Evolutionary conservation across 2,329 filamentous ascomycete genomes (phyloP), one percentile per base, ranked within the genome.

Genomic region (Penicillium sp.): DNA sequence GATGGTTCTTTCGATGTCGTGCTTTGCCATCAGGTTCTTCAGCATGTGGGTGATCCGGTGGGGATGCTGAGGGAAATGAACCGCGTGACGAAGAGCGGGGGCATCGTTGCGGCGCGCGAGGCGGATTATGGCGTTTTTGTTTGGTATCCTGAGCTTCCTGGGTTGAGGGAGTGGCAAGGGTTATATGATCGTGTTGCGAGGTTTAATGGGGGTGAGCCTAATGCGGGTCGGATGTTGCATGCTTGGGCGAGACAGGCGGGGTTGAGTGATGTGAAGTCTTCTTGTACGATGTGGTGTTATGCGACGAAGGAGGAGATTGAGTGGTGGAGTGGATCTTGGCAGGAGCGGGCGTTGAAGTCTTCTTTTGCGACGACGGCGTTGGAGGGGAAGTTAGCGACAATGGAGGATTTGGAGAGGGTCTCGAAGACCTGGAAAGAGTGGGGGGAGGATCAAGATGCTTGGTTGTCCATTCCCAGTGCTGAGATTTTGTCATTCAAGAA

Each of bases 1-100:
- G 79, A 85, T 51, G 73, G 71, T 24, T 66, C 73, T 2, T 87
- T 87, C 57, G 85, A 87, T 60, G 67, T 87, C n/a, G 83, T 86
- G 6, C 80, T 82, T 61, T 79, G 77, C 21, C 81, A 85, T 61
- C 83, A 86, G 63, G 79, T 87, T 3, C 72, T 87, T 9, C 77
- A 81, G 58, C 84, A 87, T 67, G 70, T 87, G 3, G 67, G 71
- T 19, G 74, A 82, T 55, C 83, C 83, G 0, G 68, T 82, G 0
- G 64, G 68, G 2, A 79, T 81, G 3, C 66, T 86, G 54, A 68
- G 71, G 19, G 81, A 84, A 62, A 83, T 87, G 80, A 74, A 77
- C 11, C 76, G 81, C 0, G 80, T 87, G 1, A 70, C 75, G 19
- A 83, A 81, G 61, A 67, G 70, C 5, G 81, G 80, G 3, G 83